Conservation (phyloP, 768 basidiomycete species). For the Mrakia blollopis region DNA sequence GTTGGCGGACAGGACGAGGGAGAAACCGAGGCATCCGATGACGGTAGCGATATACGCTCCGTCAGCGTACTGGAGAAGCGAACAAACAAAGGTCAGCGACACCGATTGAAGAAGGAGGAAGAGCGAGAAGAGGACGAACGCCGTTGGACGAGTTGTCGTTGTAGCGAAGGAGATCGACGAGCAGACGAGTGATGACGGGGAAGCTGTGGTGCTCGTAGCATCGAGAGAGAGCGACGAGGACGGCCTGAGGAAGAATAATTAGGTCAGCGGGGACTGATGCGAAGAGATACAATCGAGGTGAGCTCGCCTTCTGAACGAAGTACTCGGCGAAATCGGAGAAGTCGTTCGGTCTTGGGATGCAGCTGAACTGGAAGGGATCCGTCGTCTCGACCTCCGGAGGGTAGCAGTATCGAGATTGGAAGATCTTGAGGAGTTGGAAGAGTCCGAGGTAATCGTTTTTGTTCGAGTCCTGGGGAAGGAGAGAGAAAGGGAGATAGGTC, state of each 20-base stretch:
- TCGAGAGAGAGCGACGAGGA: slow-evolving; percentile 72
- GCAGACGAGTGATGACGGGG: slow-evolving; percentile 73
- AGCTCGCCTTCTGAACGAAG: slow-evolving; percentile 81
- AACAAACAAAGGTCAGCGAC: neutral
- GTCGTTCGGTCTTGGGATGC: slow-evolving; percentile 92
- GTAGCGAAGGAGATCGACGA: slow-evolving; percentile 87
- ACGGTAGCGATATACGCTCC: slow-evolving; percentile 82
- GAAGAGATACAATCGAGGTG: too few species aligned
- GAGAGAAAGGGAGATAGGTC: neutral
- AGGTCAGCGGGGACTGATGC: neutral
- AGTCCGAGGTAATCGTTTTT: slow-evolving; percentile 75
- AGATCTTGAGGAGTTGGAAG: slow-evolving; percentile 93
- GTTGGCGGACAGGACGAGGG: slow-evolving; percentile 67
- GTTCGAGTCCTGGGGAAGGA: slow-evolving; percentile 11
- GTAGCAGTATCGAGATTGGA: slow-evolving; percentile 75
- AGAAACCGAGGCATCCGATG: slow-evolving; percentile 73
- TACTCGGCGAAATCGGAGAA: slow-evolving; percentile 88
- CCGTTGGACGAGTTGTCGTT: slow-evolving; percentile 91
- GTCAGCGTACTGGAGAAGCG: slow-evolving; percentile 67
- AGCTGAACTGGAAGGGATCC: slow-evolving; percentile 77
- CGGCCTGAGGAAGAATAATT: slow-evolving; percentile 51
- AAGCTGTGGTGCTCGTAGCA: slow-evolving; percentile 80
- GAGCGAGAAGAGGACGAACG: slow-evolving; percentile 50
- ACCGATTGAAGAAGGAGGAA: neutral
- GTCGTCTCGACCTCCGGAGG: slow-evolving; percentile 56